Base-by-base conservation (phyloP, 2,329 filamentous ascomycete species). In the Raffaelea ambrosiae region DNA sequence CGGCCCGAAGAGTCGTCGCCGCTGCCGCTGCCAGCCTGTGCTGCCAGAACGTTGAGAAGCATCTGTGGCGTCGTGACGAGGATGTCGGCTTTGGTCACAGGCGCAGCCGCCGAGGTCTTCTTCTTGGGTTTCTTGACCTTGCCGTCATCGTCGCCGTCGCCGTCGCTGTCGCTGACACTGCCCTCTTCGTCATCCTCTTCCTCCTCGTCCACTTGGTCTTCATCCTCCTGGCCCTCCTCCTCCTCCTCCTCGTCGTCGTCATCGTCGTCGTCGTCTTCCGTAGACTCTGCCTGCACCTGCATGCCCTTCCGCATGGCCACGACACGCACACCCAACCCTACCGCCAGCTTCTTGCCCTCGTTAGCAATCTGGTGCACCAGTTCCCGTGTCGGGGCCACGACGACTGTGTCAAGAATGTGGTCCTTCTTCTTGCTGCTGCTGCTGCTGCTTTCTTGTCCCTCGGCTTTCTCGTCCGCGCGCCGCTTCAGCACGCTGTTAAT, bases 231-330 rank as follows among this genome's bases (percentile, higher is more conserved):
- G 2, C 61, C 62, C 3, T 54, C 59, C 2, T 49, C 55, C 2
- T 44, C 47, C 3, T 48, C 51, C 16, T 47, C 45, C 10, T 48
- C 47, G 0, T 46, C 40, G 4, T 47, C 46, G 1, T 66, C 64
- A 1, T 66, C 71, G 14, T 65, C 67, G 4, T 69, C 67, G 13
- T 63, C 62, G 1, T 55, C 56, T 3, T 44, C 11, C 53, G 48
- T 35, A 14, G 36, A 36, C 10, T 61, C 49, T 8, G 66, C 66
- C 11, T 57, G 73, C 39, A 94, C 67, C 23, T 72, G 75, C 81
- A 94, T 91, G 5, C 86, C 86, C 66, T 95, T 96, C 59, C 79
- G 83, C 81, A 96, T 89, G 13, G 84, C 78, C 1, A 86, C 78
- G 19, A 95, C 77, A 60, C 82, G 88, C 21, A 96, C 74, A 0